Base-by-base conservation (phyloP, 768 basidiomycete species). In the Coprinopsis marcescibilis region DNA sequence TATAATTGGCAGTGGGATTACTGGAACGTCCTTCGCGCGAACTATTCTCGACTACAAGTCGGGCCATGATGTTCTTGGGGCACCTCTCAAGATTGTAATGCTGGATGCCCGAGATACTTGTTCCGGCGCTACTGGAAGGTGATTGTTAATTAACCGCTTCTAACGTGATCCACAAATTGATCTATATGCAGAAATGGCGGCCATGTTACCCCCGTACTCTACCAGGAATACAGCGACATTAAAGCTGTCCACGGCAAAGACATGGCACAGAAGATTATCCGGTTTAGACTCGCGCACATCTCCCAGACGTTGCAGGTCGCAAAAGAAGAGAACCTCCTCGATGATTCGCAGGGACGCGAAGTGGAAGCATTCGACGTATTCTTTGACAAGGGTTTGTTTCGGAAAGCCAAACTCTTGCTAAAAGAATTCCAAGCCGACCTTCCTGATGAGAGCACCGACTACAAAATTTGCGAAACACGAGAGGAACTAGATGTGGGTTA, bases 81-180 rank as follows among this genome's bases (percentile, higher is more conserved):
- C 57, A 21, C 46, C 52, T 23, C 49, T 77, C 12, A 63, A 66
- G 29, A 60, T 93, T 2, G 76, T 89, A 17, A 81, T 91, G 69
- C 71, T 95, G 17, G 91, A 95, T 54, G 91, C 90, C 3, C 66
- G 91, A 45, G 85, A 86, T 10, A 71, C 71, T 0, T 88, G 85
- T 55, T 85, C 82, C 0, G 85, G 85, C 1, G 85, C 85, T 5
- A 85, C 85, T 0, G 85, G 77, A 29, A 71, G 85, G 82, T 80
- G 48, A 4, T 36, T 24, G 14, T 12, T 6, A 26, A 15, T 43
- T 10, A 23, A 29, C 29, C 29, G 29, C 8, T 32, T 32, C 29
- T 32, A 8, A 8, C 29, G 17, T 33, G 26, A 33, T 14, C 34
- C 40, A 38, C 34, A 8, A 48, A 20, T 44, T 24, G 35, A 40